Conservation (phyloP, 306 rosid genomes). For the Canavalia gladiata region DNA sequence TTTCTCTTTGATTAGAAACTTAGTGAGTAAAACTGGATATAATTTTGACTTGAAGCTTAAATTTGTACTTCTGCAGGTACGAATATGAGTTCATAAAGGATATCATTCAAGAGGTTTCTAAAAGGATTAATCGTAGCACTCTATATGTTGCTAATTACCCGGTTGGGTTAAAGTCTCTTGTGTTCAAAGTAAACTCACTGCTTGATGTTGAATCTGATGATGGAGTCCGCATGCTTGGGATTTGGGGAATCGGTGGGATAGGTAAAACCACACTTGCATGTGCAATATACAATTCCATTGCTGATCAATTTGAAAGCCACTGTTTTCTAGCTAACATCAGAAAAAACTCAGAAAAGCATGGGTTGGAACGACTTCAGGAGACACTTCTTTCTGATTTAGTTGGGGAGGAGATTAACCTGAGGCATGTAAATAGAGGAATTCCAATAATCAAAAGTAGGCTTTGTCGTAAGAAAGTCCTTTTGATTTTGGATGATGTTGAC, state of each 20-base stretch:
- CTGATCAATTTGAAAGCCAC: constrained; percentile 9
- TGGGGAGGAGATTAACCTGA: background rate
- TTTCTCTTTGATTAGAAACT: background rate
- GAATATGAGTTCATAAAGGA: constrained; percentile 5
- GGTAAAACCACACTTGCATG: constrained; percentile 27
- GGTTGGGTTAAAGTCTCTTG: background rate
- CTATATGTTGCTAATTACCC: background rate
- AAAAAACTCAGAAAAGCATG: constrained; percentile 16
- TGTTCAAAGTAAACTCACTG: constrained; percentile 1
- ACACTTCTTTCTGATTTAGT: constrained; percentile 16
- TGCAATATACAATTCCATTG: constrained; percentile 17
- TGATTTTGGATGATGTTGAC: constrained; percentile 36
- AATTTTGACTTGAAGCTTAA: background rate
- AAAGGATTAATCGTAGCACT: background rate
- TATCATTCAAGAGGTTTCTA: background rate
- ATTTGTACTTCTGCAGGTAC: background rate
- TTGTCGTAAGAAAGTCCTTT: background rate
- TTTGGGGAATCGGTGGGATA: constrained; percentile 22
- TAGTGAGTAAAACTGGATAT: background rate
- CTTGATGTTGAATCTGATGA: constrained; percentile 28
- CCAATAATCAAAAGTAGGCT: constrained; percentile 12
- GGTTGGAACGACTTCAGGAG: constrained; percentile 26
- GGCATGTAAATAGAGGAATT: constrained; percentile 14
- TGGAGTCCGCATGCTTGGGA: constrained; percentile 24
- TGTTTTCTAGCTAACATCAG: constrained; percentile 20